Evolutionary conservation across 306 rosid genomes (phyloP).

Genomic region (Gastrolobium villosum): DNA sequence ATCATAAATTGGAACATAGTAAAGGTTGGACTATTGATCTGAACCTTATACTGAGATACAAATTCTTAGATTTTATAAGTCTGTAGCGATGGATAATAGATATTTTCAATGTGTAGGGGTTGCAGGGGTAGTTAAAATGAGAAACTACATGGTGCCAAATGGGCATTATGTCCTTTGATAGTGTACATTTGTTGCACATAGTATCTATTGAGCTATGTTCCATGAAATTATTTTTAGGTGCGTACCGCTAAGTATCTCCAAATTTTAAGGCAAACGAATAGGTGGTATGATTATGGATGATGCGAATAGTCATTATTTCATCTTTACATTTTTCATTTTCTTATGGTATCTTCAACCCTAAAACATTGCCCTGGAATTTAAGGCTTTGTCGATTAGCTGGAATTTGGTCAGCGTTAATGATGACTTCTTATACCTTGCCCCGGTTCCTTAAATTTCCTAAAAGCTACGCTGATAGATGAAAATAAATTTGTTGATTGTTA

Average conservation of each 20-base stretch:
- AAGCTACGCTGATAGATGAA: not conserved
- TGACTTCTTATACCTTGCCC: not conserved
- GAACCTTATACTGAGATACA: not conserved
- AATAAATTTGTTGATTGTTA: not conserved
- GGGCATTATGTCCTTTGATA: not conserved
- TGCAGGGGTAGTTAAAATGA: not conserved
- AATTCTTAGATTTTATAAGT: conserved; percentile 4
- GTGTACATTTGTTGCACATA: not conserved
- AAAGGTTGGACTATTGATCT: conserved; percentile 16
- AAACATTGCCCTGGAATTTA: not conserved
- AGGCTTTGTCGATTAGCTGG: not conserved
- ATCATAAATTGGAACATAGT: conserved; percentile 29
- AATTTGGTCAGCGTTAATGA: not conserved
- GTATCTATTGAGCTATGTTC: not conserved
- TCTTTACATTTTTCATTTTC: not conserved
- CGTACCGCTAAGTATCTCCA: not conserved
- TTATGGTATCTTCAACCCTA: not conserved
- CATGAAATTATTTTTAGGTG: not conserved
- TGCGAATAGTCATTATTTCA: not conserved
- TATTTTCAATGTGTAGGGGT: not conserved
- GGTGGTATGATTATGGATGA: conserved; percentile 12
- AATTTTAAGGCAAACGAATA: not conserved
- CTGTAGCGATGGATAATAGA: not conserved
- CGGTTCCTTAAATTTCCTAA: not conserved
- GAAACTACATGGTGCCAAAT: not conserved